A percentile compares a stretch with the other conserved stretches of the same genome.
These are phyloP conservation scores for Phytomonas serpens DNA, from an alignment of 208 protist genomes.

Conservation along the genomic window DNA sequence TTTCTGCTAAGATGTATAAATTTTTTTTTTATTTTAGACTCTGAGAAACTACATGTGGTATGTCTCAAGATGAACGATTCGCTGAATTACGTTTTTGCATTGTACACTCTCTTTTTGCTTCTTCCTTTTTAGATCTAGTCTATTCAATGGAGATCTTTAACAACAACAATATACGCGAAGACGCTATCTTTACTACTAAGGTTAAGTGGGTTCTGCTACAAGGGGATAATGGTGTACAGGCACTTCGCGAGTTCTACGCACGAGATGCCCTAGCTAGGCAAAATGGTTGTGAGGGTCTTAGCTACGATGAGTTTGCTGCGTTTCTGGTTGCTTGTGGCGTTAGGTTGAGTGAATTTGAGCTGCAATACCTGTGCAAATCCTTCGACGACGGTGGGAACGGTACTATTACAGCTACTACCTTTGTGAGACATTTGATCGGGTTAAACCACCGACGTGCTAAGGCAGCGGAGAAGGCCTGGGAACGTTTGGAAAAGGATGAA, in stretches of 20 bases:
- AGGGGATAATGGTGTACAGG: conserved; percentile 25
- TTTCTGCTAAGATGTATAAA: background rate
- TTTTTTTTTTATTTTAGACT: background rate
- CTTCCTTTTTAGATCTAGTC: background rate
- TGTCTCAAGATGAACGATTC: background rate
- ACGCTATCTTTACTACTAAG: conserved; percentile 50
- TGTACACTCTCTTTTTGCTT: background rate
- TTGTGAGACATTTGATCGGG: conserved; percentile 71
- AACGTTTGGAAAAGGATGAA: conserved; percentile 29
- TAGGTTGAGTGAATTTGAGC: conserved; percentile 36
- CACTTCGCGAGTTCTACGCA: conserved; percentile 46
- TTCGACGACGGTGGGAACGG: conserved; percentile 58
- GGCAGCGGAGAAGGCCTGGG: conserved; percentile 61
- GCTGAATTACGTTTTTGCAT: background rate
- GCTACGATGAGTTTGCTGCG: conserved; percentile 36
- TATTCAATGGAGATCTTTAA: conserved; percentile 33
- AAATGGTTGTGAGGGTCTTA: conserved; percentile 27
- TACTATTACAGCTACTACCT: conserved; percentile 43
- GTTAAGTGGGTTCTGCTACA: conserved; percentile 56
- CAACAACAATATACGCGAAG: conserved; percentile 72
- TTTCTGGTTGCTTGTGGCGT: conserved; percentile 43
- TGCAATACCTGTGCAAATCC: conserved; percentile 52
- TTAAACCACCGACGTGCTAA: conserved; percentile 60
- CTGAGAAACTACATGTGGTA: background rate
- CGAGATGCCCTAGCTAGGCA: conserved; percentile 25